Percentiles rank a stretch among this genome's conserved stretches.
phyloP scores from a whole-genome alignment of 2,329 filamentous ascomycete genomes.

The Cladosporium sphaerospermum region DNA sequence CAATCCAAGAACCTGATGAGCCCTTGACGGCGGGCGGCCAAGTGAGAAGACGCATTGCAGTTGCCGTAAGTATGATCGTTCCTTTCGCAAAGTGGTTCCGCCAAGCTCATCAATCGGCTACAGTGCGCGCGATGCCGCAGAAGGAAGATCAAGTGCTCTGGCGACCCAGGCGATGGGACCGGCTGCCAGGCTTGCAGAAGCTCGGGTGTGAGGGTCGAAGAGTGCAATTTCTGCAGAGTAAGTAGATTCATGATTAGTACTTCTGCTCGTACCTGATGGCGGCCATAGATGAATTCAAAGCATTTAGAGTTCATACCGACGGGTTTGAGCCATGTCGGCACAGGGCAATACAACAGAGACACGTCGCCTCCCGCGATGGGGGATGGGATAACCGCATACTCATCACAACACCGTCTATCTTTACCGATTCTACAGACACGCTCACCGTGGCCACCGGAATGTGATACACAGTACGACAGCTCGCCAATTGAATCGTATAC shows the following conservation, averaged over 20 bases:
- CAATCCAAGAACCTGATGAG: conserved; percentile 28
- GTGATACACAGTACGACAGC: conserved; percentile 25
- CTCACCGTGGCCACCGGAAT: conserved; percentile 16
- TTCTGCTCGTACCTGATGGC: not conserved
- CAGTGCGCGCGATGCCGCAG: conserved; percentile 87
- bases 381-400: conserved; percentile 3
- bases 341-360: conserved; percentile 4
- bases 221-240: conserved; percentile 78
- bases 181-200: conserved; percentile 79
- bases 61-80: conserved; percentile 39
- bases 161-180: conserved; percentile 67
- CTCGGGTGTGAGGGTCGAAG: conserved; percentile 55
- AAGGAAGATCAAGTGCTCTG: conserved; percentile 91
- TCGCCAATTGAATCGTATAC: conserved; percentile 26
- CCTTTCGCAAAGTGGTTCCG: not conserved
- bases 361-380: conserved; percentile 2
- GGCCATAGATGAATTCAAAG: not conserved
- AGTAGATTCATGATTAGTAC: conserved; percentile 2
- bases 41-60: conserved; percentile 47
- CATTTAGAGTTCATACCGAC: conserved; percentile 1
- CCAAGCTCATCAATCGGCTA: not conserved
- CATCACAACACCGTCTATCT: conserved; percentile 16
- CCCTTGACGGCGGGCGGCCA: conserved; percentile 31
- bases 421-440: conserved; percentile 26
- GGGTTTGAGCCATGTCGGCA: not conserved